These are phyloP conservation scores for Gnetum montanum DNA, from an alignment of 75 land plant genomes.

Conservation along the genomic window DNA sequence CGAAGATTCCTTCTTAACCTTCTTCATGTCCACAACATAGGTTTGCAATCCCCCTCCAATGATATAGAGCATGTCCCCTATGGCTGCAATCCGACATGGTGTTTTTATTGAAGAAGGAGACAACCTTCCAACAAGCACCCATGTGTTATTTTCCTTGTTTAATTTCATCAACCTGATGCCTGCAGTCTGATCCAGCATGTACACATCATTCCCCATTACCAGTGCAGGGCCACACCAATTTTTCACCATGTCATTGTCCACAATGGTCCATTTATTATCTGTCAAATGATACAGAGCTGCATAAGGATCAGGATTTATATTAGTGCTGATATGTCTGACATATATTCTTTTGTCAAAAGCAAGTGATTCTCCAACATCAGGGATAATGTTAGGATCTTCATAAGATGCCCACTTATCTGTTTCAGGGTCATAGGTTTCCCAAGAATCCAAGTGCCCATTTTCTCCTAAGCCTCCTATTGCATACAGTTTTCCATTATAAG, in stretches of 20 bases:
- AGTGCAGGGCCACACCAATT: conserved; percentile 77
- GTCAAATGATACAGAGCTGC: conserved; percentile 45
- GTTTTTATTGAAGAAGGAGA: conserved; percentile 37
- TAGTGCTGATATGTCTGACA: conserved; percentile 29
- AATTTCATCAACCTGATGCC: conserved; percentile 56
- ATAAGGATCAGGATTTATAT: conserved; percentile 11
- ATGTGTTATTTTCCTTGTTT: conserved; percentile 25
- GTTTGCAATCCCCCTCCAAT: conserved; percentile 66
- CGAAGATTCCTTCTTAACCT: conserved; percentile 19
- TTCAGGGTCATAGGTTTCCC: conserved; percentile 49
- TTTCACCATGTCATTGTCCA: conserved; percentile 43
- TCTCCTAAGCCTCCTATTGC: conserved; percentile 52
- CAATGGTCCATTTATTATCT: conserved; percentile 30
- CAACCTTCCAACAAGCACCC: conserved; percentile 54
- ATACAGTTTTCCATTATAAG: conserved; percentile 31
- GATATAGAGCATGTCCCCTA: conserved; percentile 45
- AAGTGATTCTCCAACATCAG: conserved; percentile 46
- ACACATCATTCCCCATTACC: conserved; percentile 32
- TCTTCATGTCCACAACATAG: conserved; percentile 43
- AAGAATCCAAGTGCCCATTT: conserved; percentile 24
- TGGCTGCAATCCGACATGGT: conserved; percentile 57
- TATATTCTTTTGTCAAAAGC: conserved; percentile 54
- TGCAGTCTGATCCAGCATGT: conserved; percentile 54
- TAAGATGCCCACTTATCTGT: conserved; percentile 34
- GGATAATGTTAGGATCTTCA: conserved; percentile 24